Conservation (phyloP, 768 basidiomycete genomes). For the Coprinellus aureogranulatus region DNA sequence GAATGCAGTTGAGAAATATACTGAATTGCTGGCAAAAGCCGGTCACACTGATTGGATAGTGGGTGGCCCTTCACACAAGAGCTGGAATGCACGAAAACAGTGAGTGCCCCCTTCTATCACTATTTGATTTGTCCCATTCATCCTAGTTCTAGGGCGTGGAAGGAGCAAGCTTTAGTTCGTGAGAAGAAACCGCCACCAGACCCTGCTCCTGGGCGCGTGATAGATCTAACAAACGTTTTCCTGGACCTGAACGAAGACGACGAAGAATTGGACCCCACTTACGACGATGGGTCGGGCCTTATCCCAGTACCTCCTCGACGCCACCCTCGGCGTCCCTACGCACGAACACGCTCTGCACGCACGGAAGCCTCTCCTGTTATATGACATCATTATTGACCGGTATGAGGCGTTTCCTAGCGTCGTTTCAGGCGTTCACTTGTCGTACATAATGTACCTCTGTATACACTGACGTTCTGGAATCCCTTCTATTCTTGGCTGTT, state of each 20-base stretch:
- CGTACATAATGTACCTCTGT: not conserved
- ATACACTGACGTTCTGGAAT: not conserved
- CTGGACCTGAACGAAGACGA: conserved; percentile 15
- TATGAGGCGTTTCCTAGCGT: not conserved
- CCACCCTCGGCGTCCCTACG: not conserved
- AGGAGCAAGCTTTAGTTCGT: not conserved
- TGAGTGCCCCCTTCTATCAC: conserved; percentile 28
- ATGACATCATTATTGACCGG: conserved; percentile 7
- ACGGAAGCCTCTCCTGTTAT: not conserved
- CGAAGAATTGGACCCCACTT: conserved; percentile 19
- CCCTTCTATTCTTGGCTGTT: not conserved
- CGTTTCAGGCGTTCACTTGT: not conserved
- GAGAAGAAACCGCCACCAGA: not conserved
- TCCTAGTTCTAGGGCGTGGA: conserved; percentile 17
- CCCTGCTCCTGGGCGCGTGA: not conserved
- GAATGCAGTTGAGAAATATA: conserved; percentile 56
- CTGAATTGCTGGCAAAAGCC: conserved; percentile 43
- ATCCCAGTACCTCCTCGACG: conserved; percentile 17
- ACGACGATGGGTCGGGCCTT: conserved; percentile 24
- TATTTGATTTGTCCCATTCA: not conserved
- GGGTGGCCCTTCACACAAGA: conserved; percentile 43
- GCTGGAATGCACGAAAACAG: conserved; percentile 58
- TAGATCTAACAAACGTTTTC: conserved; percentile 1
- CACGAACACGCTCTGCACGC: conserved; percentile 1
- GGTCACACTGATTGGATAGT: conserved; percentile 53